These are phyloP conservation scores for Rhodosporidiobolus odoratus DNA, from an alignment of 768 basidiomycete genomes.

Conservation along the genomic window DNA sequence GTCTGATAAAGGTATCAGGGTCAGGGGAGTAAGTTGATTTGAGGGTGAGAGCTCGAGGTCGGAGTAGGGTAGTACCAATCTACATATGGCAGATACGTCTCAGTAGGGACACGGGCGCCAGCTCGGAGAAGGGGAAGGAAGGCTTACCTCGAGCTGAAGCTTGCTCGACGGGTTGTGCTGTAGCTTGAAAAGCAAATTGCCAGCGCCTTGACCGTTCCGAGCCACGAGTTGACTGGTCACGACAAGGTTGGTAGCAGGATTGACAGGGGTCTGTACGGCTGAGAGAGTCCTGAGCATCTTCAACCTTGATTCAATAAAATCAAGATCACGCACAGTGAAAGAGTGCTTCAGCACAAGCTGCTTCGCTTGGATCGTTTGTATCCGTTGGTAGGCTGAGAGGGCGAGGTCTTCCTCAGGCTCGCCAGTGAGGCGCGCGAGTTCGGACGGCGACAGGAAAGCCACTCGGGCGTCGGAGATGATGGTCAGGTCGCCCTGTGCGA, in stretches of 20 bases:
- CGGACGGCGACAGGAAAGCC: constrained; percentile 17
- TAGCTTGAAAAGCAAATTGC: constrained; percentile 62
- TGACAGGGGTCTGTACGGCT: constrained; percentile 46
- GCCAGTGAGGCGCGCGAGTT: constrained; percentile 15
- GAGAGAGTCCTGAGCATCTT: no score
- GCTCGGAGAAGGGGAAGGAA: constrained; percentile 13
- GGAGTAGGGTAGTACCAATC: constrained; percentile 46
- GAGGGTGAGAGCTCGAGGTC: constrained; percentile 50
- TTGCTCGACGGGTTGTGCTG: constrained; percentile 30
- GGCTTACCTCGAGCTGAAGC: constrained; percentile 28
- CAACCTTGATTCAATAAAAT: no score
- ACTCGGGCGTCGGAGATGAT: constrained; percentile 30
- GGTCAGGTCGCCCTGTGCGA: constrained; percentile 25
- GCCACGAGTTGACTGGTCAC: constrained; percentile 45
- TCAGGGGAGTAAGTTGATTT: constrained; percentile 54
- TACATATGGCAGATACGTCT: background rate
- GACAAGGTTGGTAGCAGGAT: constrained; percentile 43
- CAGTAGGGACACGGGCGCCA: constrained; percentile 9
- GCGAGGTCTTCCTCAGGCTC: constrained; percentile 7
- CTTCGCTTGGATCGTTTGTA: constrained; percentile 23
- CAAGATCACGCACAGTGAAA: constrained; percentile 45
- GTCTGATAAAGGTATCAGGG: constrained; percentile 39
- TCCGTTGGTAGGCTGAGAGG: background rate
- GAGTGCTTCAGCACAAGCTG: constrained; percentile 47
- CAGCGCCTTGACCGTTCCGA: constrained; percentile 46